Conservation (phyloP, 1,284 basidiomycete species). For the Porogramme epimiltina region DNA sequence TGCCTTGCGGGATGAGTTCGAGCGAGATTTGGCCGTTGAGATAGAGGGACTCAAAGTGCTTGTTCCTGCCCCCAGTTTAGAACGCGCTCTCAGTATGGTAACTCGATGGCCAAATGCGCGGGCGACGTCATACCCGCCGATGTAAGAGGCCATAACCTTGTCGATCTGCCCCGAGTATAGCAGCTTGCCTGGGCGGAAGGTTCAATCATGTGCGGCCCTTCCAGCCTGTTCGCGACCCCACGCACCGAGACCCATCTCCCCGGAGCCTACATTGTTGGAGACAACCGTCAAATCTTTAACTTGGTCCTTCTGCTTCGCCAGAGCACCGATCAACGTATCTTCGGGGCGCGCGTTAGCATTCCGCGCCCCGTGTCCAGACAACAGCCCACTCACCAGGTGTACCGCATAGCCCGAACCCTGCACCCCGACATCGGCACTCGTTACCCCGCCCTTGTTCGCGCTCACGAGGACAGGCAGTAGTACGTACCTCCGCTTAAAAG, state of each 20-base stretch:
- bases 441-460: background rate
- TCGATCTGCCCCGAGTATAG: slow-evolving; percentile 77
- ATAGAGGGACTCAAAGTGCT: slow-evolving; percentile 77
- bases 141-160: slow-evolving; percentile 88
- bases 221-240: slow-evolving; percentile 10
- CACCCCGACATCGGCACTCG: background rate
- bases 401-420: slow-evolving; percentile 81
- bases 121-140: slow-evolving; percentile 64
- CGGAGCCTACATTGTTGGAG: slow-evolving; percentile 89
- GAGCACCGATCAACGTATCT: slow-evolving; percentile 86
- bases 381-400: slow-evolving; percentile 59
- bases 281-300: slow-evolving; percentile 79
- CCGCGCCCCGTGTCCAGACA: too few species aligned
- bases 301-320: slow-evolving; percentile 67
- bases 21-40: slow-evolving; percentile 81
- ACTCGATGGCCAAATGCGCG: background rate
- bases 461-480: background rate
- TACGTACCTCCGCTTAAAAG: slow-evolving; percentile 82
- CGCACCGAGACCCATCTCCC: slow-evolving; percentile 79
- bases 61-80: too few species aligned
- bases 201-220: too few species aligned
- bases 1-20: slow-evolving; percentile 90
- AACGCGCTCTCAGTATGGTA: background rate
- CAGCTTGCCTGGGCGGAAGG: slow-evolving; percentile 68
- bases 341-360: background rate